These are phyloP conservation scores for Scheffersomyces illinoinensis DNA, from an alignment of 1,139 yeast species.

Conservation along the genomic window DNA sequence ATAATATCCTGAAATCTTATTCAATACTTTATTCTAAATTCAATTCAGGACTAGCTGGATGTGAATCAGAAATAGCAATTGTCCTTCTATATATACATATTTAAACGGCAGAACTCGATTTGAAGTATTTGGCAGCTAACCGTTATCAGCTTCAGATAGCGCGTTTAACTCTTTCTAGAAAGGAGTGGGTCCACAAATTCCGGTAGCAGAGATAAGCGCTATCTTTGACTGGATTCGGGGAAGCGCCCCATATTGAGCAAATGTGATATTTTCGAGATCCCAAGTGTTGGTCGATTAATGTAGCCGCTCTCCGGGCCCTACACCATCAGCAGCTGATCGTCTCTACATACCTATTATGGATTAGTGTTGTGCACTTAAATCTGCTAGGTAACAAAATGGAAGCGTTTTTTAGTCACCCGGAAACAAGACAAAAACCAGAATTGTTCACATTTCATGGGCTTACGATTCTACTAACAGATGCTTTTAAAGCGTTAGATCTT, in stretches of 20 bases:
- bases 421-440: too few relatives aligned
- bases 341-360: background rate
- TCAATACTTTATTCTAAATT: background rate
- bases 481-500: background rate
- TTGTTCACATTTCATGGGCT: too few relatives aligned
- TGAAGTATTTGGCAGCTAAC: background rate
- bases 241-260: background rate
- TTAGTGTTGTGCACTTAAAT: background rate
- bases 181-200: background rate
- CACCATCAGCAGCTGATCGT: too few relatives aligned
- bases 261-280: background rate
- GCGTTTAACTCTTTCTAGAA: background rate
- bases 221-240: background rate
- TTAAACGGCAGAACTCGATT: background rate
- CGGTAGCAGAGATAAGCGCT: background rate
- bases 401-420: background rate
- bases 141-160: background rate
- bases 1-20: background rate
- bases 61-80: background rate
- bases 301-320: background rate
- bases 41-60: too few relatives aligned
- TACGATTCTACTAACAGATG: too few relatives aligned
- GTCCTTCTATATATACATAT: background rate
- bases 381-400: background rate
- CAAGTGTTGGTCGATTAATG: background rate